These are phyloP conservation scores for Hypoxylon fragiforme DNA, from an alignment of 495 filamentous ascomycete species.

Conservation along the genomic window DNA sequence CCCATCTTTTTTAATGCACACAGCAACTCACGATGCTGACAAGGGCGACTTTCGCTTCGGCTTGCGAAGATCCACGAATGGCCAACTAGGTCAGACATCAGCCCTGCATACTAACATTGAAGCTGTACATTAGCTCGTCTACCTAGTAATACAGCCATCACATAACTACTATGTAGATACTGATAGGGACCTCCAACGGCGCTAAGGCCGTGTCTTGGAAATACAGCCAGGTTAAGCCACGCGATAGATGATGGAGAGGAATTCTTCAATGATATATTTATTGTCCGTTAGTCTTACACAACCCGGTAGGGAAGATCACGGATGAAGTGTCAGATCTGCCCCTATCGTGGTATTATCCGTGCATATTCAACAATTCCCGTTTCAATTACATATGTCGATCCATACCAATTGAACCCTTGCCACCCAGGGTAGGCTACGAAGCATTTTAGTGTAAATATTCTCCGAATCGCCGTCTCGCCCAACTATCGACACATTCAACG, in stretches of 20 bases:
- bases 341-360: slow-evolving; percentile 4
- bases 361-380: slow-evolving; percentile 11
- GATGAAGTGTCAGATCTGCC: slow-evolving; percentile 18
- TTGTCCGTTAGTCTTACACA: slow-evolving; percentile 5
- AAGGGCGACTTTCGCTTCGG: too few relatives aligned
- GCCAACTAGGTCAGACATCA: too few relatives aligned
- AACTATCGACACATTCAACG: too few relatives aligned
- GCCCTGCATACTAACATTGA: too few relatives aligned
- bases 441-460: slow-evolving; percentile 7
- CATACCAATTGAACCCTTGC: slow-evolving; percentile 25
- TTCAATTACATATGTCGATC: slow-evolving; percentile 19
- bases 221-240: slow-evolving; percentile 1
- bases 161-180: too few relatives aligned
- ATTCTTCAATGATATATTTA: slow-evolving; percentile 11
- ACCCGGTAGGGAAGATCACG: slow-evolving; percentile 9
- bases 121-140: too few relatives aligned
- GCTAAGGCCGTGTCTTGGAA: slow-evolving; percentile 9
- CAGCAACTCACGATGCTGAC: too few relatives aligned
- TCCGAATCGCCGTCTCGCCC: slow-evolving; percentile 6
- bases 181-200: not conserved
- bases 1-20: too few relatives aligned
- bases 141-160: too few relatives aligned
- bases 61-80: too few relatives aligned
- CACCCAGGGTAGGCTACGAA: too few relatives aligned
- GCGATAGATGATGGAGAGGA: slow-evolving; percentile 6